Percentiles rank a stretch among this genome's conserved stretches.
Conservation (phyloP, 2,329 filamentous ascomycete genomes). For the Bipolaris victoriae region DNA sequence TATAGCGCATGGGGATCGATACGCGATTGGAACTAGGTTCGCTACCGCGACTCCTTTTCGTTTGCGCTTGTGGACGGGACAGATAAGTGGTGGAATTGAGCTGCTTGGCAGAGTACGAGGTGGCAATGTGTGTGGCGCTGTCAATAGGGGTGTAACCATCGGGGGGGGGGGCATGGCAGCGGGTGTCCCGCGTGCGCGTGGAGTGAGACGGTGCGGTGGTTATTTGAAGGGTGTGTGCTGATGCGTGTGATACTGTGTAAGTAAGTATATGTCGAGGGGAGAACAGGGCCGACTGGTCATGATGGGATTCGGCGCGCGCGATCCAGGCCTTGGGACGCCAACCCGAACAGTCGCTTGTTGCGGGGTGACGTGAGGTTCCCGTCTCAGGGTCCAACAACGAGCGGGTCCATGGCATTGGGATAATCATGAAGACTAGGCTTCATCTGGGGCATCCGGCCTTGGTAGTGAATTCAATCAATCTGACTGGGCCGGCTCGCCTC, state of each 20-base stretch:
- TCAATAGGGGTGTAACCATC: not conserved
- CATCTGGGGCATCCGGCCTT: not conserved
- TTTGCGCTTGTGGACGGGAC: constrained; percentile 2
- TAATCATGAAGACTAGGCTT: not conserved
- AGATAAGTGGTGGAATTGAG: constrained; percentile 1
- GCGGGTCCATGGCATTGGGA: constrained; percentile 2
- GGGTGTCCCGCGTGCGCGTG: not conserved
- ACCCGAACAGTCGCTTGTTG: not conserved
- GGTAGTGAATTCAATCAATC: not conserved
- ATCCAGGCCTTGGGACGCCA: not conserved
- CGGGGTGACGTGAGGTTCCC: constrained; percentile 3
- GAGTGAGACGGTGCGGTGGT: not conserved
- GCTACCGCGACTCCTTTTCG: constrained; percentile 8
- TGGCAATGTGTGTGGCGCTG: not conserved
- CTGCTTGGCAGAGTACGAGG: not conserved
- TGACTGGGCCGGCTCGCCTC: not conserved
- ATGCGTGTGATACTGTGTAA: not conserved
- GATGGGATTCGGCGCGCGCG: not conserved
- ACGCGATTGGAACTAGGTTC: constrained; percentile 15
- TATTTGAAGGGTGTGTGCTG: not conserved
- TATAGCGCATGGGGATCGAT: constrained; percentile 12
- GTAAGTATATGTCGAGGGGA: not conserved
- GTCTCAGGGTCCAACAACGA: constrained; percentile 11
- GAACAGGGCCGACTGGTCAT: constrained; percentile 1
- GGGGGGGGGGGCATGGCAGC: not conserved